Evolutionary conservation across 768 basidiomycete genomes (phyloP), one percentile per base, ranked within the genome.

Genomic region (Lentinula aciculospora): DNA sequence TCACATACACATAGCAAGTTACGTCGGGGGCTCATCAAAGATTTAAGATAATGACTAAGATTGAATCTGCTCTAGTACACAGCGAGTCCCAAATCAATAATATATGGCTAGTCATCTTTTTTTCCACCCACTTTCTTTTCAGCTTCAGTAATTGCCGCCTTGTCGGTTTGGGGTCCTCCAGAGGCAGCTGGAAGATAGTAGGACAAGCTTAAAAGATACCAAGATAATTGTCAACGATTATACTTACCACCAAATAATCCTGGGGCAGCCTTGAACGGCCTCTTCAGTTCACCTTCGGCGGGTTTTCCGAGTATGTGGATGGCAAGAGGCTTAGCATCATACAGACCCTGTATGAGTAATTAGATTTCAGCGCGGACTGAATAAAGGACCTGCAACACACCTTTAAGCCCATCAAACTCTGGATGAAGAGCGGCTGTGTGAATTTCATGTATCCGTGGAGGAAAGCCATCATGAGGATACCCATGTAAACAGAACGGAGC

Each of bases 391-490:
- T n/a, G n/a, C n/a, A n/a, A 23, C 34, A n/a, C 15, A 53, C 51
- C 51, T 99, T 98, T 67, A 97, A 58, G n/a, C 91, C 92, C 93
- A 96, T 97, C 63, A 99, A 81, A 12, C 83, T 83, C 71, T 98
- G 96, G 63, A 98, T 89, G 75, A 98, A 96, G 63, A 98, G 83
- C 6, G 96, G 96, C 68, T 96, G 95, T 6, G 94, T 95, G 81
- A 91, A 98, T 69, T 90, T 85, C 75, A 98, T 77, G 82, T 98
- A 98, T 53, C 89, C 60, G 76, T 99, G 96, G 77, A 98, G 85
- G 79, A 94, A 88, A 58, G 67, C 80, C 89, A 95, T 94, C 87
- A 93, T 92, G 50, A 85, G 88, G 65, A 93, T 71, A 61, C 88
- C 87, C 71, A 84, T 81, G 72, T 81, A 89, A 7, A 76, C 81